Evolutionary conservation across 2,329 filamentous ascomycete species (phyloP), one percentile per base, ranked within the genome.

Genomic region (Aspergillus udagawae): DNA sequence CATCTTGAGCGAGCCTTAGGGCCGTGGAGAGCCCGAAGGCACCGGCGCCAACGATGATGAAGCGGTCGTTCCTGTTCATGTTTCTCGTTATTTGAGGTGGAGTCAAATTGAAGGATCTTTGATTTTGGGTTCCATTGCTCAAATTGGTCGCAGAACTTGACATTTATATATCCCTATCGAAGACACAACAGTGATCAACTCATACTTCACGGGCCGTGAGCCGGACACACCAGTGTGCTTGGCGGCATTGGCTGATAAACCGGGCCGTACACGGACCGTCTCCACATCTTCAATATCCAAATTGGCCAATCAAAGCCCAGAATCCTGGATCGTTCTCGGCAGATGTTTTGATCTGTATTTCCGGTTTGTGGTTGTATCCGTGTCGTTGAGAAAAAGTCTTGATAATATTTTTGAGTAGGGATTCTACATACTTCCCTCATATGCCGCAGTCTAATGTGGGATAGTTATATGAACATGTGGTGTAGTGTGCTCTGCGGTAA

Each of bases 31-130:
- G 64, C 32, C 67, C 67, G 38, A 70, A 70, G 29, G 65, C 60
- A 12, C 67, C 67, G 3, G 67, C 67, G 12, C 67, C 67, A 17
- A 70, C 44, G 17, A 73, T 68, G 27, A 72, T 47, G 38, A 73
- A 65, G 7, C 60, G 57, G 7, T 64, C 58, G 5, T 54, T 52
- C 20, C 67, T 70, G 42, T 63, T 58, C 62, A 65, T 69, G 27
- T 4, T 49, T 32, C 20, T 2, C 41, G 5, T 20, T 42, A 7
- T 10, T 20, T n/a, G 17, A n/a, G 5, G 14, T 6, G 3, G 8
- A 17, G 14, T 1, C 14, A 14, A 42, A 42, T n/a, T 14, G 17
- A 42, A n/a, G 3, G 4, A 42, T 7, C 41, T n/a, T 20, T 8
- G 17, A n/a, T 6, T 4, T 42, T 28, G 38, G 20, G 38, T 12